Base-by-base conservation (phyloP, 352 stramenopile genomes). In the Globisporangium acanthophoron region DNA sequence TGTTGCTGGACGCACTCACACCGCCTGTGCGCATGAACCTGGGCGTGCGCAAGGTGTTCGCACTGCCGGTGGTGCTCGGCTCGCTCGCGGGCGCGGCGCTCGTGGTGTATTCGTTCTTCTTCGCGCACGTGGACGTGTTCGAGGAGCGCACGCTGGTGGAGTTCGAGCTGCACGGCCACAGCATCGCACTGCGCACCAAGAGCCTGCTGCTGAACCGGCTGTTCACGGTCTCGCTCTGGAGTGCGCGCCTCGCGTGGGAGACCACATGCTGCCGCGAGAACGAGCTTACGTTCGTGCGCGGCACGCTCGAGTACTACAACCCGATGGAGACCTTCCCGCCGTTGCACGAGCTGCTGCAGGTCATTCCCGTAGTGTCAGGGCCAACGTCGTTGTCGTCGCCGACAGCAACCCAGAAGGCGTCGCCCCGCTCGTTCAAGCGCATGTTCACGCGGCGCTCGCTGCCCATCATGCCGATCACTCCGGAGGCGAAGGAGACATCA, bases 161-260 rank as follows among this genome's bases (percentile, higher is more conserved):
- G 29, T 51, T 67, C 4, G 39, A 58, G 12, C 57, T 79, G 24
- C 57, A 55, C 3, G 46, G 50, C n/a, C 61, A 61, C 5, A 64
- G 41, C 16, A 60, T 70, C 11, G 67, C 62, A 11, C 33, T 79
- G 13, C 55, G 56, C 33, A 79, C 71, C 7, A 75, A 79, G 61
- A 76, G 49, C 18, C 40, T 81, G 20, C 59, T 84, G 31, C 44
- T 81, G 35, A 78, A 76, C 35, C 71, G 70, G 0, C 20, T 81
- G 40, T 67, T 84, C 46, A 84, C 67, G 16, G 63, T 81, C 47
- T 54, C 76, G 9, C 58, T 81, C 12, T 85, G 70, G 74, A 73
- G 64, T 46, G 63, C 62, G 18, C 67, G 71, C 1, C 54, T 82
- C 15, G 57, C 66, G 16, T 81, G 64, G 62, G 69, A 76, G 11